Evolutionary conservation across 805 yeast genomes (phyloP).

Genomic region (Ogataea paraovalis): DNA sequence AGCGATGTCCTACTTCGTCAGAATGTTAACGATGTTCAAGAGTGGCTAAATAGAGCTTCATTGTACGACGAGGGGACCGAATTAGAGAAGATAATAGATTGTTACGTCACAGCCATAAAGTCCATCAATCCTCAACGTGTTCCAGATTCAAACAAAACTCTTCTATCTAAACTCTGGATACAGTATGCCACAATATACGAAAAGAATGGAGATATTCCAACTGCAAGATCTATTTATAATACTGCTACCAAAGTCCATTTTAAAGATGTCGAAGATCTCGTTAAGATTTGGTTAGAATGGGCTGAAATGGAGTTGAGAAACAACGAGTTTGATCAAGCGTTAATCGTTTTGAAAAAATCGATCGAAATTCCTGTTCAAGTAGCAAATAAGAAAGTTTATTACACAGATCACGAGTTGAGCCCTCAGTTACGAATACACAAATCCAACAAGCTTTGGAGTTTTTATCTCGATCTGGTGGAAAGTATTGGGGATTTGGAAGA

Average conservation of each 20-base stretch:
- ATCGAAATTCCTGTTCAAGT: conserved; percentile 22
- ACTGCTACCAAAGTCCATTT: conserved; percentile 72
- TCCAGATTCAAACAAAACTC: conserved; percentile 28
- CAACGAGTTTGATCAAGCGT: conserved; percentile 40
- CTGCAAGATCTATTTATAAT: conserved; percentile 60
- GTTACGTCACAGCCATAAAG: conserved; percentile 63
- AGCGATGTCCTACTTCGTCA: conserved; percentile 67
- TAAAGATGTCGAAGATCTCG: conserved; percentile 57
- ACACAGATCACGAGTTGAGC: conserved; percentile 39
- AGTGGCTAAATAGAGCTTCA: conserved; percentile 64
- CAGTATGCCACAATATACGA: conserved; percentile 65
- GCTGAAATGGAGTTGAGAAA: conserved; percentile 55
- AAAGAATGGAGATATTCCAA: conserved; percentile 45
- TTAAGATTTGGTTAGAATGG: conserved; percentile 73
- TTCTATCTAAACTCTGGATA: conserved; percentile 62
- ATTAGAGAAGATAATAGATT: conserved; percentile 42
- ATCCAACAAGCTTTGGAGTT: conserved; percentile 65
- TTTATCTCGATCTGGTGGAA: conserved; percentile 68
- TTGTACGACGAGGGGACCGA: conserved; percentile 38
- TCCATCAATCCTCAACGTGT: conserved; percentile 59
- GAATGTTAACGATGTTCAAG: conserved; percentile 54
- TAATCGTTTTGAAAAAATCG: conserved; percentile 33
- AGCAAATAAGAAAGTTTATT: conserved; percentile 19
- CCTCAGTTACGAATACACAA: conserved; percentile 60
- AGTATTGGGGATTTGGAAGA: conserved; percentile 42